These are phyloP conservation scores for Eucalyptus regnans DNA, from an alignment of 345 rosid genomes.

Conservation along the genomic window DNA sequence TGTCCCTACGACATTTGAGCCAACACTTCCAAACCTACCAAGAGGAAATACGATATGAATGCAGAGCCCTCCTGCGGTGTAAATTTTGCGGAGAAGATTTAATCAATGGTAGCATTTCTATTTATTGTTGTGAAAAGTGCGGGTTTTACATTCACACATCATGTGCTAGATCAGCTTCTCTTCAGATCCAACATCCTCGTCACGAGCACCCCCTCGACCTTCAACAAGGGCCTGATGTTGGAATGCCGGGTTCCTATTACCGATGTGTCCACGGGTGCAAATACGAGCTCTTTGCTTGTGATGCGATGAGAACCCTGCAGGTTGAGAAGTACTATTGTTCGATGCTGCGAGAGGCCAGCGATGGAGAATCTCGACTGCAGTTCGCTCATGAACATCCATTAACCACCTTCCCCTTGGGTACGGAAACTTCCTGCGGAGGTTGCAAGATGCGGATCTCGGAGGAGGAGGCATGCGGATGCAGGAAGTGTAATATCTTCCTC, in stretches of 20 bases:
- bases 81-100: accelerated
- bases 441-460: accelerated
- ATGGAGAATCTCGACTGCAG: neutral
- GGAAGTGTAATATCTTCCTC: accelerated
- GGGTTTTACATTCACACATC: accelerated
- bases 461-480: no score
- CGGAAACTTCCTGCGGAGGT: accelerated
- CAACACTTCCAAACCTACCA: accelerated
- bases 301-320: neutral
- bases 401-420: neutral
- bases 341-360: neutral
- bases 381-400: neutral
- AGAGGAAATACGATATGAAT: accelerated
- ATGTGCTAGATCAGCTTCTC: neutral
- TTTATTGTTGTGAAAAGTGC: neutral
- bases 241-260: no score
- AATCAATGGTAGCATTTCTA: neutral
- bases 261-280: neutral
- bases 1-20: neutral
- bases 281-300: accelerated
- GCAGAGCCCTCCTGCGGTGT: no score
- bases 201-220: neutral
- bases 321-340: neutral
- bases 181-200: neutral
- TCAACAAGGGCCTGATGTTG: no score